Evolutionary conservation across 2,329 filamentous ascomycete species (phyloP).

Genomic region (Macroventuria anomochaeta): DNA sequence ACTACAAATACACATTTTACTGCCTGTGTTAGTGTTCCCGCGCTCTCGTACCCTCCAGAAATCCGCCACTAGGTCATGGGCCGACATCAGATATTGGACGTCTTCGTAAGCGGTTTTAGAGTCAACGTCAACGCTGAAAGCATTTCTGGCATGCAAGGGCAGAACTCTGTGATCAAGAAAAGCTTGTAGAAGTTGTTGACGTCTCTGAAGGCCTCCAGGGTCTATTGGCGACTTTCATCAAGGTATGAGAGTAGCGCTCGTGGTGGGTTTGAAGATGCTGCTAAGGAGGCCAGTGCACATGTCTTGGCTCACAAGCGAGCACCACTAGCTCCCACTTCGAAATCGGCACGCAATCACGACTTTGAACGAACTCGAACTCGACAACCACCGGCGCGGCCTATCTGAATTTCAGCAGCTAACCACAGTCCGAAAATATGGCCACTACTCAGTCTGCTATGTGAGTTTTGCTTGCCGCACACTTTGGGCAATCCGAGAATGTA

Average conservation of each 20-base stretch:
- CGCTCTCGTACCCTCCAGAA: no score
- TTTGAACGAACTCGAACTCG: conserved; percentile 4
- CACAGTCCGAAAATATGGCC: conserved; percentile 49
- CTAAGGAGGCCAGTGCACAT: background rate
- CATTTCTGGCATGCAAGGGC: no score
- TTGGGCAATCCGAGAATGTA: conserved; percentile 3
- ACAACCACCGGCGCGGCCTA: conserved; percentile 30
- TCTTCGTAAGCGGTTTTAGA: no score
- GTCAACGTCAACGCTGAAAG: no score
- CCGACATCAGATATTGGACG: no score
- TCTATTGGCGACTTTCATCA: no score
- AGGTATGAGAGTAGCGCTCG: no score
- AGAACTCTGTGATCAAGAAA: no score
- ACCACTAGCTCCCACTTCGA: conserved; percentile 12
- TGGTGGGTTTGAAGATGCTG: no score
- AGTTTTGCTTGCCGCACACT: conserved; percentile 25
- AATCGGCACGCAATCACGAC: conserved; percentile 8
- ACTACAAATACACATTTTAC: background rate
- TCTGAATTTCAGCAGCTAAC: conserved; percentile 49
- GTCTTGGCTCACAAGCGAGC: conserved; percentile 4
- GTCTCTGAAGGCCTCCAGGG: no score
- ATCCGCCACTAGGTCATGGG: no score
- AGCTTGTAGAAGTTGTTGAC: no score
- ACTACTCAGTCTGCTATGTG: conserved; percentile 52
- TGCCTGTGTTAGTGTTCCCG: background rate